Conservation (phyloP, 768 basidiomycete species). For the Lepiota venenata region DNA sequence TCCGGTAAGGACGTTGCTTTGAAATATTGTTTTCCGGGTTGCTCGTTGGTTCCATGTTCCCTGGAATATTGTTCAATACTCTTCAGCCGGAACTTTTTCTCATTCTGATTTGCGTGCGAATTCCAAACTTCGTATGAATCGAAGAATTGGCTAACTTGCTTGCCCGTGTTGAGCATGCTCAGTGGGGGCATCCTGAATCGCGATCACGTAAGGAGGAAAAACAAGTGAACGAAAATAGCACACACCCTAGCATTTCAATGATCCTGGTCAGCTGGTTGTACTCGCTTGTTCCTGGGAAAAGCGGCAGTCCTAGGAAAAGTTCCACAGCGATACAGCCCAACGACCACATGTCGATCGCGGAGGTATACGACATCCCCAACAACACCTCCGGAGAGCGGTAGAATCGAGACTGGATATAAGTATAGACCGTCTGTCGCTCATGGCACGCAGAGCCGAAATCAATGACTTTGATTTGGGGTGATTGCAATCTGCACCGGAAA, state of each 20-base stretch:
- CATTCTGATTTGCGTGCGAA: conserved; percentile 64
- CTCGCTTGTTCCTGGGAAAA: conserved; percentile 98
- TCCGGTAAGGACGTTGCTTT: conserved; percentile 91
- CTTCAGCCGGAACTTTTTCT: conserved; percentile 87
- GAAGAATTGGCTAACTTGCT: conserved; percentile 94
- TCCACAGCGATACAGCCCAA: conserved; percentile 98
- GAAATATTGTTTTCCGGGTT: conserved; percentile 99
- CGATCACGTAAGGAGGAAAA: conserved; percentile 3
- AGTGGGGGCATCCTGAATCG: conserved; percentile 74
- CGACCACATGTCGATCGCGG: conserved; percentile 99
- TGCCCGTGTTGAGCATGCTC: conserved; percentile 94
- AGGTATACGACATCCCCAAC: conserved; percentile 90
- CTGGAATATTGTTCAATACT: conserved; percentile 91
- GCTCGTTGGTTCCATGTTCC: conserved; percentile 94
- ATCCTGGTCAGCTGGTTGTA: conserved; percentile 98
- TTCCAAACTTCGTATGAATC: conserved; percentile 64
- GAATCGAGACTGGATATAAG: conserved; percentile 98
- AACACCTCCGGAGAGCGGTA: conserved; percentile 98
- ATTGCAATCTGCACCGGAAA: conserved; percentile 68
- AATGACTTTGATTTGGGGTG: conserved; percentile 98
- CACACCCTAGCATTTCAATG: conserved; percentile 97
- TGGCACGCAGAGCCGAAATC: conserved; percentile 99
- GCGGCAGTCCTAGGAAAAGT: conserved; percentile 90
- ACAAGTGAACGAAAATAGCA: conserved; percentile 14
- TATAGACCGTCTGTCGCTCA: conserved; percentile 99